These are phyloP conservation scores for Lentinula lateritia DNA, from an alignment of 768 basidiomycete species.

Conservation along the genomic window DNA sequence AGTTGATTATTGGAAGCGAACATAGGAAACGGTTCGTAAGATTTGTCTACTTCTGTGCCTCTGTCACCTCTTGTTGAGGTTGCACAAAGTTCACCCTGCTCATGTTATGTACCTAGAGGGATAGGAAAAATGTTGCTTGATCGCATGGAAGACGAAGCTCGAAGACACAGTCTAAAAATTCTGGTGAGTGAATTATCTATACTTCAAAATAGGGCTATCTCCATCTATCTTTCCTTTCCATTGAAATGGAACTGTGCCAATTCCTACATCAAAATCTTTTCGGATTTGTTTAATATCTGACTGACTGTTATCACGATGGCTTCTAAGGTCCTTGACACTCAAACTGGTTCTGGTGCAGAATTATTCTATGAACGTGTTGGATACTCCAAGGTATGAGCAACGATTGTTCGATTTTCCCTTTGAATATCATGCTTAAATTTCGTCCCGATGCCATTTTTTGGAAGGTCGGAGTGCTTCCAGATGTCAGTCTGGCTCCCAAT, in stretches of 20 bases:
- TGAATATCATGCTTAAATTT: not conserved
- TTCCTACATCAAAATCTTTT: too few species aligned
- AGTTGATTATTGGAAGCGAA: not conserved
- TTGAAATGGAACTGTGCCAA: too few species aligned
- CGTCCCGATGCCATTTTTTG: not conserved
- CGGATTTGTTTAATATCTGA: too few species aligned
- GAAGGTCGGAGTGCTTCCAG: not conserved
- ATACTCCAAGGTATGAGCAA: not conserved
- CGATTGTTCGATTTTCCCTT: not conserved
- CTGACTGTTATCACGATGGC: too few species aligned
- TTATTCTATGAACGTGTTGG: not conserved
- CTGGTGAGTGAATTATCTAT: not conserved
- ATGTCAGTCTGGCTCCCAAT: not conserved
- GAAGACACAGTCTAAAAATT: not conserved
- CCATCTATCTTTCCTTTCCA: too few species aligned
- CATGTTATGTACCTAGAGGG: not conserved
- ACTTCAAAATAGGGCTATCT: not conserved
- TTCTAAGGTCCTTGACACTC: not conserved
- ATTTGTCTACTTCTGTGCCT: not conserved
- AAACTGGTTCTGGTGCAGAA: not conserved
- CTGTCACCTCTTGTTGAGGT: not conserved
- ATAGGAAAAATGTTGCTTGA: not conserved
- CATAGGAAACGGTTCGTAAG: not conserved
- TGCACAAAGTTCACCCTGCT: not conserved
- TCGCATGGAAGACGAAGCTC: not conserved